Evolutionary conservation across 2,329 filamentous ascomycete species (phyloP), one percentile per base, ranked within the genome.

Genomic region (Chaetomium globosum): DNA sequence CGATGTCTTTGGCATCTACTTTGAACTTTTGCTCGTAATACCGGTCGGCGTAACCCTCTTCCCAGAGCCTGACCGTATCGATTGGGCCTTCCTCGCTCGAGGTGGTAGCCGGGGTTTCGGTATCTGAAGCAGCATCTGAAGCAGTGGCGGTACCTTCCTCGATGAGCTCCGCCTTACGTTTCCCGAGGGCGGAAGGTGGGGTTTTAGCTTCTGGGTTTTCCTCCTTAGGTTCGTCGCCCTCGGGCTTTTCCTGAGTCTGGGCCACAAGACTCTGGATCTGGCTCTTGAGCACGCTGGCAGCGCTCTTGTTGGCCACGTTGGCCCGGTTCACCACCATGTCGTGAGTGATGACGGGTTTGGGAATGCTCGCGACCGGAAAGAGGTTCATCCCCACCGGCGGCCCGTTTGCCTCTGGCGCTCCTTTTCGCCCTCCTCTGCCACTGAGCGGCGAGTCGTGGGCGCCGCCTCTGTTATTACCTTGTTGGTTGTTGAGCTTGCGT

Each of bases 1-100:
- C 90, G 57, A 90, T 82, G 75, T 99, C 91, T 61, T 89, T 85
- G 2, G 92, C 88, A 65, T 91, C 88, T 55, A 92, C 92, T 58
- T 92, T 84, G 74, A 99, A 99, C 76, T 99, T 99, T 76, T 97
- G 92, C 75, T 97, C 90, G 75, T 99, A 99, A 77, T 99, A 99
- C 55, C 95, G 87, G 78, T 97, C 94, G 59, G 90, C 89, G 75
- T 99, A 99, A 8, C 95, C 95, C 60, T 93, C 89, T 74, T 99
- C 95, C 95, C 95, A 99, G 13, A 99, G 82, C 65, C 89, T 87
- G 60, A 99, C 91, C 21, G 89, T 92, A 74, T 99, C 95, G 66
- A 87, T 82, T 2, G 90, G 87, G 21, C 85, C 84, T 49, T 88
- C 89, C 62, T 89, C 87, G 13, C 81, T 78, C 23, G 84, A 78